These are phyloP conservation scores for Pleurostoma richardsiae DNA, from an alignment of 2,329 filamentous ascomycete genomes.

Conservation along the genomic window DNA sequence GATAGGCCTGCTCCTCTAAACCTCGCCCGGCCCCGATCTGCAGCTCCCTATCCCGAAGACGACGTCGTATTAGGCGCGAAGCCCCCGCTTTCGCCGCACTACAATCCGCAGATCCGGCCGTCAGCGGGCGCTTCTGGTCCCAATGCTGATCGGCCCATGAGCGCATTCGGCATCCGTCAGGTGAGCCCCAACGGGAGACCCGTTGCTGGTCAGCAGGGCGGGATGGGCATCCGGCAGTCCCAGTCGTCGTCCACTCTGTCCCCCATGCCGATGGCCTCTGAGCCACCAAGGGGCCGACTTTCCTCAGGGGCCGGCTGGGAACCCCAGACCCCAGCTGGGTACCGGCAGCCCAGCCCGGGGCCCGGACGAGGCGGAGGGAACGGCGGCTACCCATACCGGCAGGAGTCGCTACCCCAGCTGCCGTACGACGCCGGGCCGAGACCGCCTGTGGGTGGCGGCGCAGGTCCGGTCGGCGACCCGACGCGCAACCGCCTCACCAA, in stretches of 20 bases:
- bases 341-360: conserved; percentile 34
- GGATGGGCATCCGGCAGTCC: conserved; percentile 30
- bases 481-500: conserved; percentile 32
- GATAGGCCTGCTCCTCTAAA: conserved; percentile 51
- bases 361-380: conserved; percentile 9
- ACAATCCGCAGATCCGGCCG: conserved; percentile 42
- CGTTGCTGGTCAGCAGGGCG: conserved; percentile 13
- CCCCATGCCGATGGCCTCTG: conserved; percentile 29
- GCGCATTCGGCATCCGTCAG: conserved; percentile 51
- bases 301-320: conserved; percentile 37
- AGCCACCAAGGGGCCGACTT: conserved; percentile 33
- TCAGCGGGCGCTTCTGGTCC: conserved; percentile 38
- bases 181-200: conserved; percentile 20
- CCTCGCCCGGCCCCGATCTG: conserved; percentile 37
- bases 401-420: conserved; percentile 13
- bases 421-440: neutral
- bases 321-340: conserved; percentile 31
- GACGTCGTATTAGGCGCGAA: conserved; percentile 26
- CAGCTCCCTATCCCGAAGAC: conserved; percentile 49
- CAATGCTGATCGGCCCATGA: conserved; percentile 41
- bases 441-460: neutral
- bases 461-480: conserved; percentile 21
- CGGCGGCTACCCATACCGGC: neutral
- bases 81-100: conserved; percentile 30
- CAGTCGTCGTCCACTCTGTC: conserved; percentile 43